These are phyloP conservation scores for Smallanthus sonchifolius DNA, from an alignment of 129 eudicot species.

Conservation along the genomic window DNA sequence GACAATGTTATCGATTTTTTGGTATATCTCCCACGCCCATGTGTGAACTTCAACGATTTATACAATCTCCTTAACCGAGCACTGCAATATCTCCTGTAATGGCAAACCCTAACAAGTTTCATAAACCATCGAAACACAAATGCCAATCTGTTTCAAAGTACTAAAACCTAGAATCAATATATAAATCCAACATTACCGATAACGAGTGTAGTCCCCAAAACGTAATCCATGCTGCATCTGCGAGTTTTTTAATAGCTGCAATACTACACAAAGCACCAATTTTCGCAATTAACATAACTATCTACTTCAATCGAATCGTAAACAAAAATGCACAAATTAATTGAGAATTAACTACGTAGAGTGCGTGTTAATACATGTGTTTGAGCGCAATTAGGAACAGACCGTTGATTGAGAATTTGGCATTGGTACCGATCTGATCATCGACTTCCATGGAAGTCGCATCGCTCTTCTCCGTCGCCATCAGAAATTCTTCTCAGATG, in stretches of 20 bases:
- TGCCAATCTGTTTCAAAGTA: background rate
- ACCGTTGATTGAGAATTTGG: too few species aligned
- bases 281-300: too few species aligned
- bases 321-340: too few species aligned
- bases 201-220: constrained; percentile 82
- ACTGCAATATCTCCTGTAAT: constrained; percentile 80
- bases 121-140: background rate
- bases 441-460: too few species aligned
- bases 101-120: constrained; percentile 14
- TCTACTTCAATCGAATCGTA: too few species aligned
- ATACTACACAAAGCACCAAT: constrained; percentile 37
- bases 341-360: too few species aligned
- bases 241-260: constrained; percentile 82
- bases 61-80: constrained; percentile 87
- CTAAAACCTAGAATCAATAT: constrained; percentile 13
- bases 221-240: constrained; percentile 99
- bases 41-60: constrained; percentile 88
- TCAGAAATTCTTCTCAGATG: too few species aligned
- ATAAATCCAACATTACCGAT: constrained; percentile 42
- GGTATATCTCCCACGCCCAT: constrained; percentile 87
- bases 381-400: too few species aligned
- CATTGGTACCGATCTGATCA: too few species aligned
- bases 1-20: constrained; percentile 45
- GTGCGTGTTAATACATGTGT: too few species aligned
- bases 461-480: too few species aligned